Conservation (phyloP, 345 rosid species). For the Eucalyptus cloeziana region DNA sequence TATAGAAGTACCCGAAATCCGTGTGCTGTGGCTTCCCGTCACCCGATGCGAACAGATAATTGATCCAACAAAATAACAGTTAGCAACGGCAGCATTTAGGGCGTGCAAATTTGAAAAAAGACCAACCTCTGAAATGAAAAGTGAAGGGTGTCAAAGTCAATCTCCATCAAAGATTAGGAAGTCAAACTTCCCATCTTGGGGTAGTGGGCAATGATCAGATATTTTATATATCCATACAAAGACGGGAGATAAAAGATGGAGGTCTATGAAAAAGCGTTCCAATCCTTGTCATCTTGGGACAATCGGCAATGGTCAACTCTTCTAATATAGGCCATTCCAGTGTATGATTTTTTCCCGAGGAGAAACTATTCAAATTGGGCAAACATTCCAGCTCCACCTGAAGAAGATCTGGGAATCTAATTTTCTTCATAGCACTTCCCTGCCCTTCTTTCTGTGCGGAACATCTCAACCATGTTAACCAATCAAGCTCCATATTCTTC, state of each 20-base stretch:
- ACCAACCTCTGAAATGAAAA: no score
- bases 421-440: accelerated
- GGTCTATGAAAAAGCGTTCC: accelerated
- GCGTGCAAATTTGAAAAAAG: accelerated
- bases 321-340: not conserved
- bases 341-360: accelerated
- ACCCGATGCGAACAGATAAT: no score
- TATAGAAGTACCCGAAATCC: no score
- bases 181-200: accelerated
- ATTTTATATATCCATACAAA: accelerated
- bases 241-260: not conserved
- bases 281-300: not conserved
- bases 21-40: no score
- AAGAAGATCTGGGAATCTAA: accelerated
- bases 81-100: no score
- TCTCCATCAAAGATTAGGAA: no score
- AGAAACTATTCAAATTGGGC: accelerated
- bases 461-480: no score
- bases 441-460: not conserved
- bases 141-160: accelerated
- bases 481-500: no score
- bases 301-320: accelerated
- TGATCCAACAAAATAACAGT: no score
- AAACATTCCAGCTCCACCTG: accelerated
- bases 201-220: accelerated